A percentile compares a stretch with the other conserved stretches of the same genome.
Evolutionary conservation across 306 rosid genomes (phyloP).

Genomic region (Arachis stenosperma): DNA sequence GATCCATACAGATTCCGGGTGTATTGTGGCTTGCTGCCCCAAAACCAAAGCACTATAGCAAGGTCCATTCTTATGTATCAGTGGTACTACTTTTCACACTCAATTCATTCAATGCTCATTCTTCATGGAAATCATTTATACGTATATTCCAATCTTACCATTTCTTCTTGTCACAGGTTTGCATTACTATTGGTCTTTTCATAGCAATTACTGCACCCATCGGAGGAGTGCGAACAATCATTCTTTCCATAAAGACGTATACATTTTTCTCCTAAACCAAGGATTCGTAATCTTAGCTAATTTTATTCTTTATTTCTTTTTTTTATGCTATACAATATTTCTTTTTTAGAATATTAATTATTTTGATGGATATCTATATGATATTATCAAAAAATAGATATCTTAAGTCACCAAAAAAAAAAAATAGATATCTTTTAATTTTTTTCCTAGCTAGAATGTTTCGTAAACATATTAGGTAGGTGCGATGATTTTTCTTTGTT

Average conservation of each 20-base stretch:
- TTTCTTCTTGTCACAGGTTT: slow-evolving; percentile 33
- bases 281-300: neutral
- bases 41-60: slow-evolving; percentile 48
- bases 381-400: too few relatives aligned
- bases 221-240: slow-evolving; percentile 64
- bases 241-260: slow-evolving; percentile 50
- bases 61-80: slow-evolving; percentile 52
- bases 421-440: too few relatives aligned
- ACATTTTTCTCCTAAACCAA: slow-evolving; percentile 48
- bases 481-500: neutral
- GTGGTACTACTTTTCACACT: slow-evolving; percentile 40
- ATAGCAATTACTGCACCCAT: slow-evolving; percentile 57
- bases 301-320: too few relatives aligned
- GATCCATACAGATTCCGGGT: slow-evolving; percentile 57
- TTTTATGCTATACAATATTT: neutral
- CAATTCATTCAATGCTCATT: neutral
- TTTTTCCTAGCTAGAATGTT: neutral
- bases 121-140: neutral
- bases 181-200: slow-evolving; percentile 26
- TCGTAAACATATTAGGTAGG: slow-evolving; percentile 13
- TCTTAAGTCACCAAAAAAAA: too few relatives aligned
- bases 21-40: slow-evolving; percentile 53
- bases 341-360: neutral
- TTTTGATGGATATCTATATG: neutral
- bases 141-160: neutral